A percentile compares a stretch with the other conserved stretches of the same genome.
Conservation (phyloP, 768 basidiomycete genomes). For the Auriculariales sp. region DNA sequence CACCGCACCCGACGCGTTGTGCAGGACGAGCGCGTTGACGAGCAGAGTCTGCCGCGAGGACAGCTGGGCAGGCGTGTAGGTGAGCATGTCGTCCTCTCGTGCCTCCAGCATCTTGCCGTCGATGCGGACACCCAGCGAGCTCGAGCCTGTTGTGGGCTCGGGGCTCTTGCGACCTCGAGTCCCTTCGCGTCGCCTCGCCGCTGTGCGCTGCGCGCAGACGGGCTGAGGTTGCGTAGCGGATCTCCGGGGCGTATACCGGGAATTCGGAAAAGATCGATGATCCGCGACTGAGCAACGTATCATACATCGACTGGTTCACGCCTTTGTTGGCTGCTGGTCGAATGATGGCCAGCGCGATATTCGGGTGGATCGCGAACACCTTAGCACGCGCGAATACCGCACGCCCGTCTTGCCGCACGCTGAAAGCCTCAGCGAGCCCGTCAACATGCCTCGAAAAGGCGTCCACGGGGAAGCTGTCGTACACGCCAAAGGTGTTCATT, state of each 20-base stretch:
- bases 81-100: slow-evolving; percentile 1
- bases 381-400: background rate
- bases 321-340: background rate
- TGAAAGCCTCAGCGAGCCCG: background rate
- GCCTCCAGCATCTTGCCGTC: background rate
- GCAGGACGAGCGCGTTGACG: slow-evolving; percentile 1
- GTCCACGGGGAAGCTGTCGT: background rate
- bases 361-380: background rate
- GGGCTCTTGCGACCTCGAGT: background rate
- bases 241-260: background rate
- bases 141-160: background rate
- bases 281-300: background rate
- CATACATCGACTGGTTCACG: background rate
- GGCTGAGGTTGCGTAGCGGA: slow-evolving; percentile 1
- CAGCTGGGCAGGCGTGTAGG: background rate
- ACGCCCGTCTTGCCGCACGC: background rate
- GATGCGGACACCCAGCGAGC: background rate
- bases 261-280: background rate
- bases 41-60: background rate
- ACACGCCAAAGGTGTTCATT: background rate
- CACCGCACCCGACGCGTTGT: background rate
- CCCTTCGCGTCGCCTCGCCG: background rate
- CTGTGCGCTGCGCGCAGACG: background rate
- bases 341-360: background rate
- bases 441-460: background rate